Base-by-base conservation (phyloP, 352 stramenopile species). In the Phytophthora pinifolia region DNA sequence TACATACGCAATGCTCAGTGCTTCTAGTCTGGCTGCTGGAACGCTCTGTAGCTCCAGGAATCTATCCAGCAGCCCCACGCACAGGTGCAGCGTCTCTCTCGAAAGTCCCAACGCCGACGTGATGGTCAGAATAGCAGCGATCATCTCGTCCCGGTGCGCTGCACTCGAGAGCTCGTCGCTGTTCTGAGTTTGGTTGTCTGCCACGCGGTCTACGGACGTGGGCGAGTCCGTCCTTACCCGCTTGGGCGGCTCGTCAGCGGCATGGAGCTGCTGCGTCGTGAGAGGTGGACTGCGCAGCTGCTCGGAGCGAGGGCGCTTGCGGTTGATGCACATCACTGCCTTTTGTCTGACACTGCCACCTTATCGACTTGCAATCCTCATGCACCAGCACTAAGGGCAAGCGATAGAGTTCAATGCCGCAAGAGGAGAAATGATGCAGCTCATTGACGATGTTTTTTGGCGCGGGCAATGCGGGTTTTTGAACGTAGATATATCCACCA, bases 111-210 rank as follows among this genome's bases (percentile, higher is more conserved):
- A 56, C 25, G 79, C 79, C 36, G 68, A 84, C 38, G 75, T 67
- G 51, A 89, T 89, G 13, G 79, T 89, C 44, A 87, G 35, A 51
- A 87, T 71, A 20, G 76, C 76, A 5, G 70, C 74, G 4, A 86
- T 72, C 54, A 89, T 87, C 45, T 87, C 76, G 18, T 89, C 76
- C 10, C 79, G 70, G 46, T 87, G 74, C 31, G 59, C 57, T 8
- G 63, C 51, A 22, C 66, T 76, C 13, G 72, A 65, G 4, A 50
- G 1, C 33, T 74, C 39, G 7, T 64, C 47, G 1, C 31, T 59
- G 10, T 58, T 50, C n/a, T 37, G 20, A 14, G 14, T 20, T 27
- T 55, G 41, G 30, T 62, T 56, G 4, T 61, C 58, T 14, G 30
- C 12, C 12, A 58, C 15, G n/a, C n/a, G 41, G 18, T 65, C 60